Evolutionary conservation across 139 green algal species (phyloP), one percentile per base, ranked within the genome.

Genomic region (Tetraselmis chui): DNA sequence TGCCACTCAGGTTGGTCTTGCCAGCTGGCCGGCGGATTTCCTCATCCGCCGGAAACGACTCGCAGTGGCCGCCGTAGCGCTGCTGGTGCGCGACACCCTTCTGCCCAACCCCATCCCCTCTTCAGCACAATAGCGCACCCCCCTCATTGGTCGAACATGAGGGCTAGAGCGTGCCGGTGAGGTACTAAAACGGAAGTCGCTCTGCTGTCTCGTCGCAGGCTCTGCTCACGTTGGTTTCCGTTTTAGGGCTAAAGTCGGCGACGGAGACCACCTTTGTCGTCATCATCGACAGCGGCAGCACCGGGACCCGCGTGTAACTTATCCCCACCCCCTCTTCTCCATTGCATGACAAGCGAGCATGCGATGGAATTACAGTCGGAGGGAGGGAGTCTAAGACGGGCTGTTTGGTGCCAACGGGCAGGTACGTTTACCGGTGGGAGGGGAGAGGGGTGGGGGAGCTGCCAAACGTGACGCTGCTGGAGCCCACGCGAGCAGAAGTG

Each of bases 231-330:
- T 18, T 67, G 45, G 11, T 67, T 18, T 67, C 45, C 45, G 45
- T 67, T 5, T 5, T 18, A 18, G 45, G 45, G 45, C 45, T 67
- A 5, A 67, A 67, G 11, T 67, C 45, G 5, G 45, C 45, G 11
- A 18, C 45, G 45, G 45, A 5, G 45, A 67, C 45, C 11, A 67
- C 45, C 45, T 67, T 67, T 67, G 28, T 80, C 23, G 29, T 80
- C 2, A 29, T 80, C 28, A 58, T 80, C n/a, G 77, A 80, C 77
- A 59, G 77, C 77, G 77, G 77, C 29, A 80, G 77, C 77, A 80
- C 77, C 2, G 77, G 77, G 28, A 80, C 77, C 2, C 28, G 77
- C 29, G 29, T 80, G 27, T 59, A 18, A 18, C 45, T 18, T 5
- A 67, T 67, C 45, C 45, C 45, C 45, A 5, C 5, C 45, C 45